Evolutionary conservation across 169 alveolate species (phyloP).

Genomic region (Pseudocohnilembus persalinus): DNA sequence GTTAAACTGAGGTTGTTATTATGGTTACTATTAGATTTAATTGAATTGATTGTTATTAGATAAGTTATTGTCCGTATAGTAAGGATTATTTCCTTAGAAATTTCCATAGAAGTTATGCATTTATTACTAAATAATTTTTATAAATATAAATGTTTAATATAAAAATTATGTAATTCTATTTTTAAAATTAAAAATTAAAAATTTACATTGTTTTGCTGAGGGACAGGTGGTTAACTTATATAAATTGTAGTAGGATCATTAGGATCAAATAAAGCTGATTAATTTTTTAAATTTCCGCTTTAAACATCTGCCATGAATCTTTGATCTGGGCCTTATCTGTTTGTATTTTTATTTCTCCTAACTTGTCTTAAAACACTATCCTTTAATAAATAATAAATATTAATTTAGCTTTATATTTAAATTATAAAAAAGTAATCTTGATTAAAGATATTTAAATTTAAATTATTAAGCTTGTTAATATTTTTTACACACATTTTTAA

Average conservation of each 20-base stretch:
- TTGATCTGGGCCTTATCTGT: constrained; percentile 49
- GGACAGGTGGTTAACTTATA: constrained; percentile 68
- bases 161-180: not conserved
- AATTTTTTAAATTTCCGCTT: constrained; percentile 20
- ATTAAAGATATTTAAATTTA: too few relatives aligned
- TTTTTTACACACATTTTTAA: constrained; percentile 50
- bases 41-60: too few relatives aligned
- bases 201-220: not conserved
- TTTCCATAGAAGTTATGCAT: not conserved
- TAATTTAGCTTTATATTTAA: not conserved
- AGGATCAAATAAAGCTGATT: constrained; percentile 78
- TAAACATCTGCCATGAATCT: constrained; percentile 42
- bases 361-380: constrained; percentile 40
- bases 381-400: not conserved
- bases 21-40: too few relatives aligned
- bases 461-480: too few relatives aligned
- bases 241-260: constrained; percentile 79
- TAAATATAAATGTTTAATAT: not conserved
- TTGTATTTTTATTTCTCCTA: constrained; percentile 42
- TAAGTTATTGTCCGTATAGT: too few relatives aligned
- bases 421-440: not conserved
- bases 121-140: too few relatives aligned
- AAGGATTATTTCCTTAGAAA: not conserved
- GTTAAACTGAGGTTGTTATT: too few relatives aligned
- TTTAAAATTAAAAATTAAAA: not conserved